Conservation (phyloP, 2,329 filamentous ascomycete species). For the Fusarium drepaniforme region DNA sequence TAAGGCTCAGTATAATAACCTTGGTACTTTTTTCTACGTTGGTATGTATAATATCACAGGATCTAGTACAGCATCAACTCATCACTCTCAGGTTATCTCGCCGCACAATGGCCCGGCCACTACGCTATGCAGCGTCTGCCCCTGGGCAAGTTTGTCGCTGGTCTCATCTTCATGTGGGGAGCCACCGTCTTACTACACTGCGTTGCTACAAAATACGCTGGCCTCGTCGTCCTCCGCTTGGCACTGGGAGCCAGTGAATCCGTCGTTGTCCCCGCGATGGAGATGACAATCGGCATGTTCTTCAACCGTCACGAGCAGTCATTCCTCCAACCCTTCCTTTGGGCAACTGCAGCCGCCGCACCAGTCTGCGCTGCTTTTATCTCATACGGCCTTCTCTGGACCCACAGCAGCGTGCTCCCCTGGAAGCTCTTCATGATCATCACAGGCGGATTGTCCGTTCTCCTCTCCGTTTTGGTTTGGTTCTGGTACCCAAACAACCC, state of each 20-base stretch:
- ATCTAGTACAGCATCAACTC: neutral
- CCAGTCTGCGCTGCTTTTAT: slow-evolving; percentile 54
- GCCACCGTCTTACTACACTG: slow-evolving; percentile 54
- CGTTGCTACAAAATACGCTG: slow-evolving; percentile 50
- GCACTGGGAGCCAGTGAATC: slow-evolving; percentile 52
- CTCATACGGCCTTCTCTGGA: slow-evolving; percentile 56
- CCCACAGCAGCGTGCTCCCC: slow-evolving; percentile 45
- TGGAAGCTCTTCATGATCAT: slow-evolving; percentile 57
- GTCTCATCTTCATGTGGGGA: slow-evolving; percentile 50
- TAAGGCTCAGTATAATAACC: slow-evolving; percentile 54
- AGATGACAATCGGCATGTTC: slow-evolving; percentile 56
- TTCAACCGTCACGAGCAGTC: slow-evolving; percentile 51
- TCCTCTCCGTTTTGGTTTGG: slow-evolving; percentile 48
- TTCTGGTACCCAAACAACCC: slow-evolving; percentile 53
- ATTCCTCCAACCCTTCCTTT: slow-evolving; percentile 49
- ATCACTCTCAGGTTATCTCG: slow-evolving; percentile 48
- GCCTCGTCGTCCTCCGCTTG: slow-evolving; percentile 51
- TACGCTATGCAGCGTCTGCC: slow-evolving; percentile 55
- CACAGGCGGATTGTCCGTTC: slow-evolving; percentile 49
- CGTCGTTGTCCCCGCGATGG: slow-evolving; percentile 54
- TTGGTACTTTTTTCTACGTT: slow-evolving; percentile 56
- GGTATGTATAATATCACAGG: slow-evolving; percentile 40
- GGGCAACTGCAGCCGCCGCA: slow-evolving; percentile 48
- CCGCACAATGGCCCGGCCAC: slow-evolving; percentile 52
- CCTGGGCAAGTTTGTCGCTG: slow-evolving; percentile 51